Conservation (phyloP, 106 monocot genomes). For the Allium sativum region DNA sequence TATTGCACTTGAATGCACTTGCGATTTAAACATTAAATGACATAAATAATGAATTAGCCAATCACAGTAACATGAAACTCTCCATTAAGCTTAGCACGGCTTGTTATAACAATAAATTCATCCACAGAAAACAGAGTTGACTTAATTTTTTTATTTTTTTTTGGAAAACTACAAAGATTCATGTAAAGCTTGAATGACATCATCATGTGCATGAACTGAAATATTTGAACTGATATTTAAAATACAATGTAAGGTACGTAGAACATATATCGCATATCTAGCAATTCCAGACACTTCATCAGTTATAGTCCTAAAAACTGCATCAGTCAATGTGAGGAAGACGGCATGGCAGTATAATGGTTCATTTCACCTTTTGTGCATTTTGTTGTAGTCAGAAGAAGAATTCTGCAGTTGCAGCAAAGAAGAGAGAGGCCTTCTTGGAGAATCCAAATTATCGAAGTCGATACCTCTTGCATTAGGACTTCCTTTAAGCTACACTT, state of each 20-base stretch:
- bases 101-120: no score
- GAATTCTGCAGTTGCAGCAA: constrained; percentile 16
- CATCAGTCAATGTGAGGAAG: background rate
- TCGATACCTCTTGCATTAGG: background rate
- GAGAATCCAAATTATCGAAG: background rate
- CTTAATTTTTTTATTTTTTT: no score
- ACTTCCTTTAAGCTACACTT: constrained; percentile 10
- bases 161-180: no score
- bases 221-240: background rate
- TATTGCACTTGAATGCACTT: no score
- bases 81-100: no score
- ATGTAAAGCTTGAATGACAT: background rate
- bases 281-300: background rate
- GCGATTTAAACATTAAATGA: no score
- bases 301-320: background rate
- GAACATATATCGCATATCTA: background rate
- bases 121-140: no score
- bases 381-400: constrained; percentile 1
- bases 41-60: no score
- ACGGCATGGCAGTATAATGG: no score
- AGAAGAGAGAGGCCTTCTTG: constrained; percentile 3
- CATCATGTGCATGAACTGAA: background rate
- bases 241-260: background rate
- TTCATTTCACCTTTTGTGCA: background rate
- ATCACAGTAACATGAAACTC: no score